These are phyloP conservation scores for Infundibulicybe gibba DNA, from an alignment of 768 basidiomycete species.

Conservation along the genomic window DNA sequence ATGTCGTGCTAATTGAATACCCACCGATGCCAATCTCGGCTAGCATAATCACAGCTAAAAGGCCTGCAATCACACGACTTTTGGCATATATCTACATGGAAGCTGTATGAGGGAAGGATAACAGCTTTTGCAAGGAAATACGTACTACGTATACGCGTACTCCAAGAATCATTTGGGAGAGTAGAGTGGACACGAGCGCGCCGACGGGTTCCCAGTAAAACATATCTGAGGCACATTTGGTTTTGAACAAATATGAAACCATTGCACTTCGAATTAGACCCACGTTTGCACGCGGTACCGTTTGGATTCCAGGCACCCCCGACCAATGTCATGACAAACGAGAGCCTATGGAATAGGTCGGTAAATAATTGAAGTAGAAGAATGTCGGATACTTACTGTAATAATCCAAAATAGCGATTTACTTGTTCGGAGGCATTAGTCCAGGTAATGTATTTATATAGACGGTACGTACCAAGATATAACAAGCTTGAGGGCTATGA, in stretches of 20 bases:
- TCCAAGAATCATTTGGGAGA: slow-evolving; percentile 16
- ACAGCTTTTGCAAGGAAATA: slow-evolving; percentile 8
- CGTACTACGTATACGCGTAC: slow-evolving; percentile 3
- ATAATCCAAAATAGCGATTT: slow-evolving; percentile 15
- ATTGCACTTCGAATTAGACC: background rate
- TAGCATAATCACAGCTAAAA: slow-evolving; percentile 4
- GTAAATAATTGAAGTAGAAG: too few relatives aligned
- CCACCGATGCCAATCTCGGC: slow-evolving; percentile 7
- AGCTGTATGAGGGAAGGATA: too few relatives aligned
- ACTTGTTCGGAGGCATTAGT: slow-evolving; percentile 5
- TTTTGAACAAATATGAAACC: too few relatives aligned
- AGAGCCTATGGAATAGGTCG: too few relatives aligned
- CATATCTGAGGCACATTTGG: slow-evolving; percentile 5
- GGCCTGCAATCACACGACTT: slow-evolving; percentile 8
- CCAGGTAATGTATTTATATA: background rate
- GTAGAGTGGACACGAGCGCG: slow-evolving; percentile 12
- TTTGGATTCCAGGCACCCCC: slow-evolving; percentile 6
- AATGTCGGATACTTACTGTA: slow-evolving; percentile 9
- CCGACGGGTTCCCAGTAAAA: slow-evolving; percentile 13
- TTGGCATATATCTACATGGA: background rate
- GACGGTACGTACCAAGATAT: too few relatives aligned
- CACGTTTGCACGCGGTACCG: slow-evolving; percentile 7
- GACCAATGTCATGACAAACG: slow-evolving; percentile 5
- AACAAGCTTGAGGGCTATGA: too few relatives aligned
- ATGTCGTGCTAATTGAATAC: slow-evolving; percentile 9